Percentiles rank a stretch among this genome's conserved stretches.
Conservation (phyloP, 2,329 filamentous ascomycete species). For the Fusarium proliferatum region DNA sequence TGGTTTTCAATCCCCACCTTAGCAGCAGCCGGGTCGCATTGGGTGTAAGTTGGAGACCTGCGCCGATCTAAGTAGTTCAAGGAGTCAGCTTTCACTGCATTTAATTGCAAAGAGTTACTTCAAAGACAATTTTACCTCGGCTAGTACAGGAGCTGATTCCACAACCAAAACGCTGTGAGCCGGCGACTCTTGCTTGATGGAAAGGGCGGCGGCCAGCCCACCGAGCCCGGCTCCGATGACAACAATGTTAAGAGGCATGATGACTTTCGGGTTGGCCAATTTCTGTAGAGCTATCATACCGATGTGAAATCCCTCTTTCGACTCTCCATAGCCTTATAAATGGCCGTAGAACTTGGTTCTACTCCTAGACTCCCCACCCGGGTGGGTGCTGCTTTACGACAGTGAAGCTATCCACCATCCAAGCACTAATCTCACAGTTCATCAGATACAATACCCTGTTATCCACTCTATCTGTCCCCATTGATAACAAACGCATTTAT, state of each 20-base stretch:
- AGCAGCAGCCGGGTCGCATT: neutral
- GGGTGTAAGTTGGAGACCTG: neutral
- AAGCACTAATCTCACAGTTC: neutral
- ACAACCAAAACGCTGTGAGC: neutral
- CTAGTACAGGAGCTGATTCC: slow-evolving; percentile 4
- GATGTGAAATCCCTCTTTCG: neutral
- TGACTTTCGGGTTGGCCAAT: neutral
- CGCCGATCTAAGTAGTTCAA: neutral
- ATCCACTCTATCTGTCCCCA: no score
- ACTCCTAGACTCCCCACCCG: neutral
- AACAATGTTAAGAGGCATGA: slow-evolving; percentile 15
- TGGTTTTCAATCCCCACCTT: neutral
- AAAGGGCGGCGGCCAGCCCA: slow-evolving; percentile 3
- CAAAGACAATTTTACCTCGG: neutral
- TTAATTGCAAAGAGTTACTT: neutral
- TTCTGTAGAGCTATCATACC: neutral
- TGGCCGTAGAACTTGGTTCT: neutral
- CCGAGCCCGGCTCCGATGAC: neutral
- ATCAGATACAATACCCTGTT: no score
- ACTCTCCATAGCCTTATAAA: neutral
- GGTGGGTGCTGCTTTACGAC: neutral
- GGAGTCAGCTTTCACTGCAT: neutral
- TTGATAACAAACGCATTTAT: neutral
- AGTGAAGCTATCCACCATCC: neutral
- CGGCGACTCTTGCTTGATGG: slow-evolving; percentile 11